Evolutionary conservation across 768 basidiomycete genomes (phyloP).

Genomic region (Boletus tomentosulus): DNA sequence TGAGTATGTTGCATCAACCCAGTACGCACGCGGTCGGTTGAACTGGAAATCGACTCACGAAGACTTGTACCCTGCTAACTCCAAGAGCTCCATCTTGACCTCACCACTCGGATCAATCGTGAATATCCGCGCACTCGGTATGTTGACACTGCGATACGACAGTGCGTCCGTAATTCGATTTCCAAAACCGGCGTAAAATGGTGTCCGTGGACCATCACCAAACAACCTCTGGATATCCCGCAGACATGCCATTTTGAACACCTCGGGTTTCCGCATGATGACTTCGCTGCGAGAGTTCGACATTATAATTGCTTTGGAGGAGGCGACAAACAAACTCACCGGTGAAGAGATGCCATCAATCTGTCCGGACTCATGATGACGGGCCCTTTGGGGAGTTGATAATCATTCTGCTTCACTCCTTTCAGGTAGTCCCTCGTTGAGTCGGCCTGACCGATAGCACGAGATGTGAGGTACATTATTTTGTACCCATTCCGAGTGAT

Average conservation of each 20-base stretch:
- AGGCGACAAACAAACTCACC: slow-evolving; percentile 47
- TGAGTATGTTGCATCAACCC: neutral
- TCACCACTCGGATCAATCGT: slow-evolving; percentile 94
- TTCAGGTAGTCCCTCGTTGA: slow-evolving; percentile 92
- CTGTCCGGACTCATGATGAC: slow-evolving; percentile 99
- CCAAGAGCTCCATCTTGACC: slow-evolving; percentile 96
- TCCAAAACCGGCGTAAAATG: slow-evolving; percentile 97
- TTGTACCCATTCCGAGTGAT: slow-evolving; percentile 95
- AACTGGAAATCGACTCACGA: slow-evolving; percentile 50
- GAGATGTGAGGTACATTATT: slow-evolving; percentile 94
- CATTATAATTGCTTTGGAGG: no score
- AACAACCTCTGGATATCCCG: slow-evolving; percentile 92
- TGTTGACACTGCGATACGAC: slow-evolving; percentile 94
- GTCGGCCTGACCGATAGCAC: slow-evolving; percentile 97
- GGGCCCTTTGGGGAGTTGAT: slow-evolving; percentile 95
- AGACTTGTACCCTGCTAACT: slow-evolving; percentile 94
- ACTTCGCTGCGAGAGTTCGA: slow-evolving; percentile 65
- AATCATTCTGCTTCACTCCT: slow-evolving; percentile 92
- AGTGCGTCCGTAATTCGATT: slow-evolving; percentile 98
- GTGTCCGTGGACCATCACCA: slow-evolving; percentile 61
- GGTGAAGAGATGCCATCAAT: slow-evolving; percentile 88
- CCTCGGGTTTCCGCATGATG: slow-evolving; percentile 96
- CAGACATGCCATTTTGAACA: slow-evolving; percentile 99
- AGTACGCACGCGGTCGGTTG: neutral
- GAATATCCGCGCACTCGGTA: slow-evolving; percentile 92